Evolutionary conservation across 2,329 filamentous ascomycete genomes (phyloP).

Genomic region (Aspergillus viridinutans): DNA sequence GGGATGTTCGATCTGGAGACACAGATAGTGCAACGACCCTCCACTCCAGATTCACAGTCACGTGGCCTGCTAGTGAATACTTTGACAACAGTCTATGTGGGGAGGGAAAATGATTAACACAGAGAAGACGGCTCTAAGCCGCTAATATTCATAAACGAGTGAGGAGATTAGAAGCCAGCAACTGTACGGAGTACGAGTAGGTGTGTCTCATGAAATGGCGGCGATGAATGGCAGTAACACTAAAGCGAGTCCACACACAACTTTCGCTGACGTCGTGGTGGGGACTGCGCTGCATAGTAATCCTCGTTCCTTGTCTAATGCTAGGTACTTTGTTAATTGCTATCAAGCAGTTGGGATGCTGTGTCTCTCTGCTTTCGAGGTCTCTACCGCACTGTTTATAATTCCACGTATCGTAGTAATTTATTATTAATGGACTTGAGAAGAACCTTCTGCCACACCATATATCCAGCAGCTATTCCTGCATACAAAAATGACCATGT

Average conservation of each 20-base stretch:
- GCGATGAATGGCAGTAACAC: conserved; percentile 18
- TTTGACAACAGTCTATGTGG: background rate
- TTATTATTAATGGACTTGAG: background rate
- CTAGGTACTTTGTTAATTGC: background rate
- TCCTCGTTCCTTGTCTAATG: too few relatives aligned
- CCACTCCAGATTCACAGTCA: background rate
- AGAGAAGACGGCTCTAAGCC: background rate
- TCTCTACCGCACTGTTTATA: background rate
- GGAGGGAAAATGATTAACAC: background rate
- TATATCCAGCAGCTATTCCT: background rate
- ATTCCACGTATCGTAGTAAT: background rate
- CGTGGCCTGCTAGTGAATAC: background rate
- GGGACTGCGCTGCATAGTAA: conserved; percentile 6
- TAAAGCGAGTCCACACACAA: conserved; percentile 6
- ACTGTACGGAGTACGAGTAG: background rate
- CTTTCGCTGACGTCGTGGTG: conserved; percentile 26
- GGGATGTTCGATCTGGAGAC: background rate
- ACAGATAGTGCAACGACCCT: background rate
- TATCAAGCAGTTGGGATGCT: background rate
- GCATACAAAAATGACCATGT: background rate
- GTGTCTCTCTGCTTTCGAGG: background rate
- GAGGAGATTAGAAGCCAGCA: background rate
- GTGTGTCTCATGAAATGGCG: conserved; percentile 9
- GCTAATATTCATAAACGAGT: background rate
- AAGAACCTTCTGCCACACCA: background rate